Percentiles rank a stretch among this genome's conserved stretches.
Conservation (phyloP, 352 stramenopile genomes). For the Phytophthora podocarpi region DNA sequence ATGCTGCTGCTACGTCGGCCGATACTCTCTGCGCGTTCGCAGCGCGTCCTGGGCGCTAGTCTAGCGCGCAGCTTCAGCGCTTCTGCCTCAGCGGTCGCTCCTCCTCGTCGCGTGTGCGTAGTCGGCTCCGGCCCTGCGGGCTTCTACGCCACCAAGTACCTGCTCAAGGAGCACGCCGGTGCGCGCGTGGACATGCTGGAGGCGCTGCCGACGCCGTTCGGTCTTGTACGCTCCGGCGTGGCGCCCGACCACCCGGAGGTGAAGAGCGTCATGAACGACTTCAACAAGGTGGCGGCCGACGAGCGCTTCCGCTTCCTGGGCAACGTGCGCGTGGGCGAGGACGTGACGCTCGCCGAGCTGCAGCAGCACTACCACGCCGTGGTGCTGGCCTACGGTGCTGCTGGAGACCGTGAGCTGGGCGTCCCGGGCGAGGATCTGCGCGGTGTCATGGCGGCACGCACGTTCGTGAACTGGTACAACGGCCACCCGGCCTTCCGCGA, state of each 20-base stretch:
- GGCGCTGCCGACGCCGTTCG: slow-evolving; percentile 93
- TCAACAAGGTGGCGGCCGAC: slow-evolving; percentile 89
- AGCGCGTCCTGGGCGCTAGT: background rate
- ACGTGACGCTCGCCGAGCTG: slow-evolving; percentile 91
- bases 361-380: slow-evolving; percentile 93
- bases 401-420: slow-evolving; percentile 87
- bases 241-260: slow-evolving; percentile 98
- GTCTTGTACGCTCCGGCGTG: slow-evolving; percentile 96
- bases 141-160: slow-evolving; percentile 95
- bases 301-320: slow-evolving; percentile 89
- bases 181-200: slow-evolving; percentile 94
- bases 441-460: slow-evolving; percentile 86
- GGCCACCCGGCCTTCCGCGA: slow-evolving; percentile 95
- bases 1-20: slow-evolving; percentile 12
- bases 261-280: slow-evolving; percentile 98
- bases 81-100: background rate
- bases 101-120: slow-evolving; percentile 80
- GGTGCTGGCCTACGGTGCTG: slow-evolving; percentile 95
- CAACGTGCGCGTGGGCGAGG: slow-evolving; percentile 88
- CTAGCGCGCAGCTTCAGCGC: slow-evolving; percentile 20
- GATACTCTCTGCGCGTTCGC: background rate
- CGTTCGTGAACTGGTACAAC: slow-evolving; percentile 99
- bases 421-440: slow-evolving; percentile 84
- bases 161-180: slow-evolving; percentile 83
- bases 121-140: slow-evolving; percentile 91